Conservation (phyloP, 176 grass and related monocot species). For the Eleusine coracana region DNA sequence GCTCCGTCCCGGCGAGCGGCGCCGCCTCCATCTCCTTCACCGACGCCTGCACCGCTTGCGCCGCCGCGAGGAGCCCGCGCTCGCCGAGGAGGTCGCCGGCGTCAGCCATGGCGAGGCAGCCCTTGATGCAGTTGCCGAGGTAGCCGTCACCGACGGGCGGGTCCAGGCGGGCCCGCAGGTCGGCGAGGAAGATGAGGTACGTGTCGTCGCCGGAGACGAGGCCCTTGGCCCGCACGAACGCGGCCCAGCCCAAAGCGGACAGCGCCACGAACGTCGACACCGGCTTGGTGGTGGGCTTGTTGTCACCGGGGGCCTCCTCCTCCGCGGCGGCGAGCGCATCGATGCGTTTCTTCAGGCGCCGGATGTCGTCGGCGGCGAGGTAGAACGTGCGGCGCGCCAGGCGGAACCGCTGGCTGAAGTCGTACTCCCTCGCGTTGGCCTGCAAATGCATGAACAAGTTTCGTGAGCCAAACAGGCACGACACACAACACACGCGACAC, state of each 20-base stretch:
- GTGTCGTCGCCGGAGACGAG: slow-evolving; percentile 36
- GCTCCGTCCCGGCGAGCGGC: neutral
- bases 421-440: neutral
- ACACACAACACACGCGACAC: neutral
- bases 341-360: slow-evolving; percentile 21
- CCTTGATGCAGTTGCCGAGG: slow-evolving; percentile 52
- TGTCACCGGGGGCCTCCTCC: neutral
- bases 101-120: neutral
- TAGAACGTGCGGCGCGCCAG: slow-evolving; percentile 40
- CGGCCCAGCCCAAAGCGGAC: slow-evolving; percentile 42
- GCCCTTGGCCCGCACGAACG: slow-evolving; percentile 28
- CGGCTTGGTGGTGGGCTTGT: neutral
- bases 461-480: neutral
- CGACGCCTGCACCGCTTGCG: slow-evolving; percentile 32
- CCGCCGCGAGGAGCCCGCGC: slow-evolving; percentile 2
- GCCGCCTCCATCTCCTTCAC: slow-evolving; percentile 46
- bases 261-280: slow-evolving; percentile 56
- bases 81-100: slow-evolving; percentile 31
- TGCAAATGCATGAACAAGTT: neutral
- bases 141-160: slow-evolving; percentile 45
- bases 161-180: slow-evolving; percentile 42
- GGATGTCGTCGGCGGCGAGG: slow-evolving; percentile 31
- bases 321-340: neutral
- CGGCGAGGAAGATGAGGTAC: slow-evolving; percentile 51
- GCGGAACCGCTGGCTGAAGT: slow-evolving; percentile 37